A percentile compares a stretch with the other conserved stretches of the same genome.
Conservation (phyloP, 495 filamentous ascomycete species). For the Chaetomium cochliodes region DNA sequence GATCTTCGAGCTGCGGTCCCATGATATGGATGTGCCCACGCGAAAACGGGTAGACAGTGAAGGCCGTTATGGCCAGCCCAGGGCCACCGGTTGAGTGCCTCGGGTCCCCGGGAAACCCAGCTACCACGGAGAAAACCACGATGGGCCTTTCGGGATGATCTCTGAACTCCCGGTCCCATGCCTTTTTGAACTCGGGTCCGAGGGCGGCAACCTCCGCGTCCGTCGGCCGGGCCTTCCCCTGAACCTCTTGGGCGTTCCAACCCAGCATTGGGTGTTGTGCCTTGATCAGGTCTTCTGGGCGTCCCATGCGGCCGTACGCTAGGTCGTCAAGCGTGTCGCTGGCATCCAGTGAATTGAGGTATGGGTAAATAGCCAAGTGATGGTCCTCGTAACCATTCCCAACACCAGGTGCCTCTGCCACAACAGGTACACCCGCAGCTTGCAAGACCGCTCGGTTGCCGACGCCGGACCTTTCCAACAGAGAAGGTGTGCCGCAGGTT, state of each 20-base stretch:
- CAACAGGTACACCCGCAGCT: slow-evolving; percentile 34
- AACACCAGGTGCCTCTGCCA: slow-evolving; percentile 49
- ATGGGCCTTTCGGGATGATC: slow-evolving; percentile 12
- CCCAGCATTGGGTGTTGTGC: slow-evolving; percentile 37
- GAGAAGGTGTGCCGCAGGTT: slow-evolving; percentile 51
- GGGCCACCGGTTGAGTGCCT: neutral
- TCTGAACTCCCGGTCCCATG: slow-evolving; percentile 50
- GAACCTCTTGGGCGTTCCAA: slow-evolving; percentile 52
- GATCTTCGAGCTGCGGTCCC: slow-evolving; percentile 34
- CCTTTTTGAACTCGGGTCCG: slow-evolving; percentile 40
- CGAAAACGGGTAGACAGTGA: slow-evolving; percentile 54
- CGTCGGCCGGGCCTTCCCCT: slow-evolving; percentile 42
- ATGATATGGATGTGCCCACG: slow-evolving; percentile 59
- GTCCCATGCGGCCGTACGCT: slow-evolving; percentile 23
- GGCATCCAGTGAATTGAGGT: slow-evolving; percentile 32
- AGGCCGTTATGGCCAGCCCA: slow-evolving; percentile 29
- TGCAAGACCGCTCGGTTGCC: slow-evolving; percentile 44
- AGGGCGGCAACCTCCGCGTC: slow-evolving; percentile 43
- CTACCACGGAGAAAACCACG: neutral
- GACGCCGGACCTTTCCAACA: slow-evolving; percentile 64
- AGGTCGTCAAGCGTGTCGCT: slow-evolving; percentile 42
- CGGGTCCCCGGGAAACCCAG: neutral
- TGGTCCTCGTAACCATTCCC: slow-evolving; percentile 55
- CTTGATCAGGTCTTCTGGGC: slow-evolving; percentile 27
- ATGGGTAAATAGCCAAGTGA: slow-evolving; percentile 37